These are phyloP conservation scores for Periconia macrospinosa DNA, from an alignment of 2,329 filamentous ascomycete genomes.

Conservation along the genomic window DNA sequence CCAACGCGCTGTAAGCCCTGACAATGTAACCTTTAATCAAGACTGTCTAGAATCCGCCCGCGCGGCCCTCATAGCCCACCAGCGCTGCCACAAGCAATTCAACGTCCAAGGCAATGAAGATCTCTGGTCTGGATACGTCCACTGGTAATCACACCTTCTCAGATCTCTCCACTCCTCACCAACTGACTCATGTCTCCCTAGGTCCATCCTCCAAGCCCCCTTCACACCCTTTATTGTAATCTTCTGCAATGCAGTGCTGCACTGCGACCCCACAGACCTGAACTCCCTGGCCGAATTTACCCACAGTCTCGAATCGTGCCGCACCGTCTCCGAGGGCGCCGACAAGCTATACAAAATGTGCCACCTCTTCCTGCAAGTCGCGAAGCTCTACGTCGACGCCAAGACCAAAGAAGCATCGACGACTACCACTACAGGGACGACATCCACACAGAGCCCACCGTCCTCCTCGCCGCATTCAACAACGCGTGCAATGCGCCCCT, in stretches of 20 bases:
- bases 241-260: slow-evolving; percentile 56
- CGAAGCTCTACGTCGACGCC: slow-evolving; percentile 63
- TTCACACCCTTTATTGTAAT: slow-evolving; percentile 55
- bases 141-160: slow-evolving; percentile 22
- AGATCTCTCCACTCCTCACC: not conserved
- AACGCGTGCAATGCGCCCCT: too few relatives aligned
- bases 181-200: slow-evolving; percentile 7
- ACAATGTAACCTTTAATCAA: slow-evolving; percentile 32
- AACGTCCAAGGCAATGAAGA: slow-evolving; percentile 36
- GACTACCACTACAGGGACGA: slow-evolving; percentile 8
- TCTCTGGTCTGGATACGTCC: slow-evolving; percentile 39
- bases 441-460: not conserved
- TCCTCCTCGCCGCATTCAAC: too few relatives aligned
- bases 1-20: slow-evolving; percentile 34
- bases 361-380: slow-evolving; percentile 63
- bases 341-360: slow-evolving; percentile 65
- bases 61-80: slow-evolving; percentile 34
- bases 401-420: slow-evolving; percentile 49
- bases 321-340: slow-evolving; percentile 59
- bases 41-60: slow-evolving; percentile 36
- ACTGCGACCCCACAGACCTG: slow-evolving; percentile 57
- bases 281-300: slow-evolving; percentile 60
- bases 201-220: slow-evolving; percentile 47
- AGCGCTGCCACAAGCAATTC: slow-evolving; percentile 30
- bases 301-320: slow-evolving; percentile 56